Evolutionary conservation across 208 protist genomes (phyloP).

Genomic region (Borovskyia barvae): DNA sequence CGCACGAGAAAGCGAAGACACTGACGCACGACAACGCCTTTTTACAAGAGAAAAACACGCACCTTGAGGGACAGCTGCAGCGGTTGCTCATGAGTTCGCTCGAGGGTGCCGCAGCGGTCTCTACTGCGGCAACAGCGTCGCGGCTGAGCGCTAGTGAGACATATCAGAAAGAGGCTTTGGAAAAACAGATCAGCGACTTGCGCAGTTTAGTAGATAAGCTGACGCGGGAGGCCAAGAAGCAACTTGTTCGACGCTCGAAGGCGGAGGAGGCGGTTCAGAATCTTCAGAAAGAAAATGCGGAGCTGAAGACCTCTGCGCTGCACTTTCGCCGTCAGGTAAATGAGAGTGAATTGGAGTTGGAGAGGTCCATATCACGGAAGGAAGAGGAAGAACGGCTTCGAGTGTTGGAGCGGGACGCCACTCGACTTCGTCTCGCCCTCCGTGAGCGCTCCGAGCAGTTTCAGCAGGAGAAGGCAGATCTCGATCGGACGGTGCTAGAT

Average conservation of each 20-base stretch:
- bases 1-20: slow-evolving; percentile 11
- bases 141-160: slow-evolving; percentile 19
- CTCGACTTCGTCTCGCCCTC: slow-evolving; percentile 34
- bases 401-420: slow-evolving; percentile 41
- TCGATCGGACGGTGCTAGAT: slow-evolving; percentile 7
- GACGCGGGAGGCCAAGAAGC: slow-evolving; percentile 15
- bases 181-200: slow-evolving; percentile 40
- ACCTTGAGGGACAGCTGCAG: slow-evolving; percentile 75
- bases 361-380: slow-evolving; percentile 27
- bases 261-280: slow-evolving; percentile 18
- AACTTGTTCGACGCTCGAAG: slow-evolving; percentile 13
- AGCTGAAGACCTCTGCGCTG: slow-evolving; percentile 37
- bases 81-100: slow-evolving; percentile 36
- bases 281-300: slow-evolving; percentile 32
- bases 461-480: slow-evolving; percentile 15
- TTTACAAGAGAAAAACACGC: slow-evolving; percentile 44
- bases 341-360: slow-evolving; percentile 55
- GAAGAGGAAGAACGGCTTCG: slow-evolving; percentile 40
- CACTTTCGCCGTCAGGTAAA: slow-evolving; percentile 58
- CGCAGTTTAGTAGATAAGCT: slow-evolving; percentile 25
- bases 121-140: not conserved
- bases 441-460: slow-evolving; percentile 35
- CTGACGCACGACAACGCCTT: slow-evolving; percentile 34
- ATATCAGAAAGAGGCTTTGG: slow-evolving; percentile 34
- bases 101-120: not conserved